A percentile compares a stretch with the other conserved stretches of the same genome.
These are phyloP conservation scores for Cryptosporidium ubiquitum DNA, from an alignment of 169 alveolate genomes.

Conservation along the genomic window DNA sequence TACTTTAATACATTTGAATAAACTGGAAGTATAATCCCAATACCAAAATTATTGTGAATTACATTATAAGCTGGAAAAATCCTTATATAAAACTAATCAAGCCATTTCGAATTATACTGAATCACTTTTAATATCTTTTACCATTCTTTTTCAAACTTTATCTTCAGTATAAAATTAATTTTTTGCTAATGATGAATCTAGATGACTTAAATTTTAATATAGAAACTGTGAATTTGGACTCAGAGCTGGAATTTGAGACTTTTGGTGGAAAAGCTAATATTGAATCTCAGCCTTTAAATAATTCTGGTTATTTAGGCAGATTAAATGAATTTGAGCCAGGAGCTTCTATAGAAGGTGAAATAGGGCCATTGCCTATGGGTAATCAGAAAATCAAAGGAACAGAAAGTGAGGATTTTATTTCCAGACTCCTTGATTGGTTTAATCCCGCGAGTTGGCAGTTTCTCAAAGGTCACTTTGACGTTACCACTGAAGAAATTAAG, in stretches of 20 bases:
- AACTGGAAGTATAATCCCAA: background rate
- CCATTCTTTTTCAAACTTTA: no score
- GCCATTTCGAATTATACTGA: background rate
- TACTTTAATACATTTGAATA: background rate
- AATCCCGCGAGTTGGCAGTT: slow-evolving; percentile 45
- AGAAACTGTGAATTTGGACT: slow-evolving; percentile 65
- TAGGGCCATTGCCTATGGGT: background rate
- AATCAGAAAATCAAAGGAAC: background rate
- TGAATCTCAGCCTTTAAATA: slow-evolving; percentile 32
- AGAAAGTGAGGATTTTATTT: slow-evolving; percentile 5
- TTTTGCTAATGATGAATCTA: background rate
- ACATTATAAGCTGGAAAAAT: background rate
- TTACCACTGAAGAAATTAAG: slow-evolving; percentile 52
- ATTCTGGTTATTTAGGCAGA: background rate
- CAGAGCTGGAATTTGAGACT: slow-evolving; percentile 58
- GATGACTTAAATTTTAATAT: slow-evolving; percentile 65
- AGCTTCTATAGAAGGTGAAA: slow-evolving; percentile 13
- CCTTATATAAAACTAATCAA: background rate
- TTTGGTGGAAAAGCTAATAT: background rate
- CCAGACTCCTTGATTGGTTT: slow-evolving; percentile 11
- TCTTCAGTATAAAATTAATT: background rate
- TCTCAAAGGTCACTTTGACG: slow-evolving; percentile 64
- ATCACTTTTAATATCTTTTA: background rate
- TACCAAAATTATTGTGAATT: no score
- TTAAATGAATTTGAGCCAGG: background rate